phyloP scores from a whole-genome alignment of 805 yeast species.

The Wickerhamiella dianesei region DNA sequence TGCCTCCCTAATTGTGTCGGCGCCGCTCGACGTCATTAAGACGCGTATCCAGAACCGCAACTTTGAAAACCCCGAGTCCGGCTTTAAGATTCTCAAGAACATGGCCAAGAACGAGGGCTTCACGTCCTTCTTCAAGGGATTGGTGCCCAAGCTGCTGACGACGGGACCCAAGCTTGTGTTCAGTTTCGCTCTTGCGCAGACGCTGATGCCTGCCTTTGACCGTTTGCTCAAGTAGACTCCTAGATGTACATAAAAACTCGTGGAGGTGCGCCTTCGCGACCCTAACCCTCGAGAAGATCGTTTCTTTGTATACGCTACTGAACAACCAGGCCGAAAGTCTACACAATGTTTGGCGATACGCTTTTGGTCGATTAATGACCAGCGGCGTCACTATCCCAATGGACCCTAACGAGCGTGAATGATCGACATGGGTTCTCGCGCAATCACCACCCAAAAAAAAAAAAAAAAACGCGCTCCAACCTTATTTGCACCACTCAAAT shows the following conservation, averaged over 20 bases:
- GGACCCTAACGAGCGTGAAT: too few relatives aligned
- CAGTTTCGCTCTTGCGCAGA: constrained; percentile 95
- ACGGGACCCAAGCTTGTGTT: constrained; percentile 97
- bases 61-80: constrained; percentile 91
- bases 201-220: constrained; percentile 93
- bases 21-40: constrained; percentile 95
- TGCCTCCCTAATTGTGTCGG: constrained; percentile 89
- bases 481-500: too few relatives aligned
- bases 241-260: neutral
- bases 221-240: constrained; percentile 32
- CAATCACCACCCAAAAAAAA: too few relatives aligned
- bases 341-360: too few relatives aligned
- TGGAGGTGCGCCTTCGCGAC: too few relatives aligned
- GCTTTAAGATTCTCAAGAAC: constrained; percentile 82
- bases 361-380: too few relatives aligned
- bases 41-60: constrained; percentile 95
- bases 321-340: too few relatives aligned
- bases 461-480: too few relatives aligned
- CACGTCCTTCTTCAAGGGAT: constrained; percentile 85
- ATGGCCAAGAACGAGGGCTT: constrained; percentile 87
- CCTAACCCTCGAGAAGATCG: neutral
- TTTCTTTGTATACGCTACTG: too few relatives aligned
- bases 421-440: too few relatives aligned
- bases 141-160: constrained; percentile 89
- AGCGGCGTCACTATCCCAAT: too few relatives aligned